These are phyloP conservation scores for Penicillium goetzii DNA, from an alignment of 495 filamentous ascomycete genomes.

Conservation along the genomic window DNA sequence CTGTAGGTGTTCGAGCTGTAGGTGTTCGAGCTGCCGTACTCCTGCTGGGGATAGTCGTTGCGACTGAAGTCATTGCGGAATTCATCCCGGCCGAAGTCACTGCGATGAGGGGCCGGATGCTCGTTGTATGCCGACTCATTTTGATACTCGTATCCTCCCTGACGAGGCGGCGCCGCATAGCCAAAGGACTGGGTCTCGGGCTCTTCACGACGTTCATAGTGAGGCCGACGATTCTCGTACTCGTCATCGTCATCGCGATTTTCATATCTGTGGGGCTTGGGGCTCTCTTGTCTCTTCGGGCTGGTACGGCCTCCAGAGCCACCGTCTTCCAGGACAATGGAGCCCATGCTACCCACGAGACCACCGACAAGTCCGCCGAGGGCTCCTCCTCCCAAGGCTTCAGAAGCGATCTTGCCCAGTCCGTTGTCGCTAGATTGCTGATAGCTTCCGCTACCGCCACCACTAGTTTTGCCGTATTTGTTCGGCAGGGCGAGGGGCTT, in stretches of 20 bases:
- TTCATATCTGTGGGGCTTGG: slow-evolving; percentile 4
- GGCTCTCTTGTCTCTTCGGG: slow-evolving; percentile 10
- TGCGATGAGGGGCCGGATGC: background rate
- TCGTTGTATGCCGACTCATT: slow-evolving; percentile 14
- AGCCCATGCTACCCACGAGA: slow-evolving; percentile 52
- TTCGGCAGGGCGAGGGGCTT: slow-evolving; percentile 65
- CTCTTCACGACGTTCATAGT: slow-evolving; percentile 37
- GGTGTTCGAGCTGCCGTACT: background rate
- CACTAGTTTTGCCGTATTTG: slow-evolving; percentile 15
- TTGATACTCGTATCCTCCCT: slow-evolving; percentile 21
- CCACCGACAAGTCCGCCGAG: slow-evolving; percentile 57
- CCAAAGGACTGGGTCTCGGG: slow-evolving; percentile 40
- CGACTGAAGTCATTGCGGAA: slow-evolving; percentile 6
- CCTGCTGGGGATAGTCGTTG: slow-evolving; percentile 14
- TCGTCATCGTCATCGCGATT: background rate
- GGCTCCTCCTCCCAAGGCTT: slow-evolving; percentile 52
- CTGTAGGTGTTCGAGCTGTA: slow-evolving; percentile 9
- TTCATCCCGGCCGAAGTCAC: slow-evolving; percentile 13
- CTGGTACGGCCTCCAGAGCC: slow-evolving; percentile 29
- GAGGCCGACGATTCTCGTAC: slow-evolving; percentile 23
- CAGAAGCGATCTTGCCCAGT: slow-evolving; percentile 46
- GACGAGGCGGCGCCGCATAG: slow-evolving; percentile 4
- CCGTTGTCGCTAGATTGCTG: slow-evolving; percentile 30
- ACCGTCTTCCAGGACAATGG: slow-evolving; percentile 44
- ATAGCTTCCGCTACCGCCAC: slow-evolving; percentile 32